Conservation (phyloP, 2,329 filamentous ascomycete genomes). For the Colletotrichum caudatum region DNA sequence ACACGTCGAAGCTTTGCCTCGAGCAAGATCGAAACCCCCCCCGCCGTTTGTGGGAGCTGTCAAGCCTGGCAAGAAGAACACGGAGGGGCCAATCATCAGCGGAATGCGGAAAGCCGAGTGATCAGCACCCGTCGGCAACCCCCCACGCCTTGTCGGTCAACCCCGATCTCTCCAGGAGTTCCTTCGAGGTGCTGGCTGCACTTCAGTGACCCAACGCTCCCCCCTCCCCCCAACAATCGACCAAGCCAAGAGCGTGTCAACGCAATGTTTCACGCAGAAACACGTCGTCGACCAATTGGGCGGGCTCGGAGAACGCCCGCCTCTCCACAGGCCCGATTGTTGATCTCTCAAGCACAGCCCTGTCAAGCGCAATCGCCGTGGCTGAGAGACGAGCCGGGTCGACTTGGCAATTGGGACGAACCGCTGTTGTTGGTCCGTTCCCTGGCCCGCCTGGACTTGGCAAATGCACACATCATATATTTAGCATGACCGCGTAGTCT, state of each 20-base stretch:
- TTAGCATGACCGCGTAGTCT: slow-evolving; percentile 33
- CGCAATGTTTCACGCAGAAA: slow-evolving; percentile 5
- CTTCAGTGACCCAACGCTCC: neutral
- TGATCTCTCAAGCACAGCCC: slow-evolving; percentile 37
- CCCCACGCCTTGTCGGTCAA: too few relatives aligned
- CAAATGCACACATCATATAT: slow-evolving; percentile 34
- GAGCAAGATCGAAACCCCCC: neutral
- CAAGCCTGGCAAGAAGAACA: slow-evolving; percentile 1
- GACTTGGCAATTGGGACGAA: slow-evolving; percentile 37
- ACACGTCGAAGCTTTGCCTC: slow-evolving; percentile 21
- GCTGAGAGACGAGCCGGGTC: slow-evolving; percentile 26
- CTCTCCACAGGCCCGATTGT: slow-evolving; percentile 23
- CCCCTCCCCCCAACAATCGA: neutral
- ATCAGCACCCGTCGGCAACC: neutral
- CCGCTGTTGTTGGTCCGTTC: slow-evolving; percentile 34
- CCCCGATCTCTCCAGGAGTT: neutral
- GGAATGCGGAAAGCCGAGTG: neutral
- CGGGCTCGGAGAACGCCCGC: neutral
- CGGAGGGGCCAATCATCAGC: neutral
- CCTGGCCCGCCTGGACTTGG: slow-evolving; percentile 28
- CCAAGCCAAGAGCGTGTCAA: neutral
- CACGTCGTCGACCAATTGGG: neutral
- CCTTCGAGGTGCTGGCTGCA: neutral
- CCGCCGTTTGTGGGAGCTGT: neutral
- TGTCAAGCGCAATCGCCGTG: slow-evolving; percentile 39